Base-by-base conservation (phyloP, 2,329 filamentous ascomycete species). In the Zalaria obscura region DNA sequence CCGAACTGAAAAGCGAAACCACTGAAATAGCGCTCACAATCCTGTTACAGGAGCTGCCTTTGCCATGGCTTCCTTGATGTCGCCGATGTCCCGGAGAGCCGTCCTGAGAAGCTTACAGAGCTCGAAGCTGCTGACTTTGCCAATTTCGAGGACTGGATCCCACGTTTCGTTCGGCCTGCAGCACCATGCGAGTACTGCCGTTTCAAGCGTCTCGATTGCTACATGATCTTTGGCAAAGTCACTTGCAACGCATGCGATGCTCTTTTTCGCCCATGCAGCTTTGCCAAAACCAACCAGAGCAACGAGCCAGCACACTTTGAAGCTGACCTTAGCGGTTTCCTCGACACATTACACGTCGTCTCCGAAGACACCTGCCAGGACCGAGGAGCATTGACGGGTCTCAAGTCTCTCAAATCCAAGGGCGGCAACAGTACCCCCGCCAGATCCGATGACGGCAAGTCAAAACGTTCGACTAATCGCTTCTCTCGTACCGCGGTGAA, bases 401-500 rank as follows among this genome's bases (percentile, higher is more conserved):
- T 51, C 46, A 63, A 61, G 47, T 45, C 53, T 6, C 43, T 57
- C 25, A 46, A 43, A 26, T 55, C 54, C 7, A 53, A 50, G 39
- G 31, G 26, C 2, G 43, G 40, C 9, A 44, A 43, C 3, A 37
- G 43, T 3, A 49, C 49, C 26, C 47, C 52, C 3, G 40, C 49
- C 2, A 33, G 35, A 2, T 38, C 42, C 10, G 56, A 58, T 38
- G 55, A 56, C 39, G 54, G 55, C 9, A 57, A 51, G 43, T 43
- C 47, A 6, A 57, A 55, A 40, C 49, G 54, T 2, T 7, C 29
- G 7, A 32, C 29, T n/a, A 18, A 18, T 18, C 29, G 29, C 29
- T 88, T 95, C 60, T 85, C 86, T 4, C 70, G 83, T 47, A 79
- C 87, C 50, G 84, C 85, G 1, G 74, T 91, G 47, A 82, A 81